Conservation (phyloP, 768 basidiomycete genomes). For the Lepiota subincarnata region DNA sequence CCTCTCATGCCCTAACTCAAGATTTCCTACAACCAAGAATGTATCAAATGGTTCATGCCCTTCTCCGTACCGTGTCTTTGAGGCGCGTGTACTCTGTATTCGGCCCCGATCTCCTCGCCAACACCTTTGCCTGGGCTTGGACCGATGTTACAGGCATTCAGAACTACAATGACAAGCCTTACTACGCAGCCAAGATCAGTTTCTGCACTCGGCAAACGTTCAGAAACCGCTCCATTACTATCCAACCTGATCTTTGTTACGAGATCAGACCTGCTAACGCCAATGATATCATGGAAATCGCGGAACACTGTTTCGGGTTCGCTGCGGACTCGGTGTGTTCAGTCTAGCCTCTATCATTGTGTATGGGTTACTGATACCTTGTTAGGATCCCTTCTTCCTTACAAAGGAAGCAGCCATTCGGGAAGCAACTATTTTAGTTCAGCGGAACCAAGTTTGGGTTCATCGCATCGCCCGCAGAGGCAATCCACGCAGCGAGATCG, state of each 20-base stretch:
- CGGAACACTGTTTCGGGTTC: constrained; percentile 51
- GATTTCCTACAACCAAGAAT: constrained; percentile 38
- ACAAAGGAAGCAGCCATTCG: constrained; percentile 32
- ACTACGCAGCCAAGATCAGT: constrained; percentile 59
- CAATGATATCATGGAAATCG: constrained; percentile 36
- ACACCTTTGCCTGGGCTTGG: constrained; percentile 48
- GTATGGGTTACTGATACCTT: constrained; percentile 4
- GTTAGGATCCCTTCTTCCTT: constrained; percentile 55
- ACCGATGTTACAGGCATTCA: constrained; percentile 37
- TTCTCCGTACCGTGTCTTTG: constrained; percentile 30
- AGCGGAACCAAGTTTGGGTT: constrained; percentile 53
- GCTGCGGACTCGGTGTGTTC: constrained; percentile 52
- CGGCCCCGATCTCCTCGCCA: constrained; percentile 43
- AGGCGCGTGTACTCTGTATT: constrained; percentile 65
- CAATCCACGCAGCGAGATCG: constrained; percentile 33
- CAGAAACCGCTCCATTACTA: constrained; percentile 15
- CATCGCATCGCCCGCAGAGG: constrained; percentile 35
- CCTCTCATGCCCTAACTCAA: constrained; percentile 31
- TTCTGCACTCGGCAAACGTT: constrained; percentile 49
- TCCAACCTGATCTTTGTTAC: constrained; percentile 21
- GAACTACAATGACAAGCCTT: constrained; percentile 33
- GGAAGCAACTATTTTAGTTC: constrained; percentile 52
- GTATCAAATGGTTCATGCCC: constrained; percentile 31
- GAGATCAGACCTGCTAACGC: constrained; percentile 40
- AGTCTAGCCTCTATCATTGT: neutral